Base-by-base conservation (phyloP, 2,329 filamentous ascomycete genomes). In the Penicillium crustosum region DNA sequence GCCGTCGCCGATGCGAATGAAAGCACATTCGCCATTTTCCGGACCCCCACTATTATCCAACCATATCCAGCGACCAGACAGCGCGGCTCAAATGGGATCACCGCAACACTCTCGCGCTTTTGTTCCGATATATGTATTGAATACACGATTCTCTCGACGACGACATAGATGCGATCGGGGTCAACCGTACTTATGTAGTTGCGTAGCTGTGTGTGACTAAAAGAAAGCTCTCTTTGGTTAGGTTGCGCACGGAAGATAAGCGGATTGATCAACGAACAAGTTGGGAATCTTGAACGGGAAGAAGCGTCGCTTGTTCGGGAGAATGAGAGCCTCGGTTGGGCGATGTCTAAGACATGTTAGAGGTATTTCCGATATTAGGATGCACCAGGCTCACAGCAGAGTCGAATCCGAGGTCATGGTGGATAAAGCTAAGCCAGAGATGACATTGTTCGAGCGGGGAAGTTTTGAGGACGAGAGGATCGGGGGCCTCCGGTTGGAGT, bases 31-130 rank as follows among this genome's bases (percentile, higher is more conserved):
- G 57, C 94, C 94, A 64, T 86, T 86, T 68, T 96, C 89, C 58
- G 83, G 82, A 41, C 93, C 93, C 93, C 94, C 47, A 93, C 90
- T 68, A 91, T 96, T 38, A 97, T 83, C 89, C 91, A 97, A 52
- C 92, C 92, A 68, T 90, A 85, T 53, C 87, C 88, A 8, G 91
- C 89, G n/a, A 91, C 89, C 7, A 97, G 84, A 74, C 93, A 97
- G 77, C 90, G 85, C n/a, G 93, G 83, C 58, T 85, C 82, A 50
- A 87, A 94, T 64, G 82, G 86, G 64, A 93, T 80, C 31, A 86
- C 80, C 52, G 86, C 90, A 73, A 90, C 85, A 60, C 84, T 88
- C 77, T 89, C 90, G 78, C 85, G 87, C 80, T 87, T 89, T 73
- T 81, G 86, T 65, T 84, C 87, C 59, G 77, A 83, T 58, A 88